Base-by-base conservation (phyloP, 441 rosid species). In the Theobroma grandiflorum region DNA sequence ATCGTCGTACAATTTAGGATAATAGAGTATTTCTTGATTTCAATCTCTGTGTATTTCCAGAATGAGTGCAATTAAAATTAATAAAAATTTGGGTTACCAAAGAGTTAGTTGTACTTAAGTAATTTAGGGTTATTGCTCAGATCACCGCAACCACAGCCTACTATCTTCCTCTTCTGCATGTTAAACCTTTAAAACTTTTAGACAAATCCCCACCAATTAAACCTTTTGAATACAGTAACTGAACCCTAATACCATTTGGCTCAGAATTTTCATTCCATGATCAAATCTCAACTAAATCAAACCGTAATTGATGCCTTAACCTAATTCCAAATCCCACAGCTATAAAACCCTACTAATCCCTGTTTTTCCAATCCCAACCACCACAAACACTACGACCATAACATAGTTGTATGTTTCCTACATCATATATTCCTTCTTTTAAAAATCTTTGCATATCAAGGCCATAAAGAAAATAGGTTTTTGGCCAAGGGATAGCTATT, bases 121-220 rank as follows among this genome's bases (percentile, higher is more conserved):
- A 16, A 31, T 33, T 52, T 72, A 72, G 20, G 37, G 63, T 37
- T 37, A 72, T 53, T 69, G 73, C 11, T 72, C 76, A 72, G 47
- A 53, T n/a, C 47, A 72, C 63, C 35, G 63, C 9, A 53, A 11
- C 47, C 40, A 71, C 74, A 71, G 42, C 43, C 50, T 55, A 37
- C 35, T 37, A 16, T 55, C 52, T 9, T 38, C 76, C 33, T 26
- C 50, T 73, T 57, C 42, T 63, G 10, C n/a, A n/a, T 55, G 37
- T 70, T 38, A 73, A 22, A 40, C 20, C 43, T 55, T 11, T 35
- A 38, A 53, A 72, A 72, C 33, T 61, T 72, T 42, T 37, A 53
- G 35, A 72, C 26, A 50, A 49, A 49, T 71, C 26, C 57, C 3
- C 49, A 55, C 62, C 62, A 52, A 45, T 38, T 50, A 33, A 71